Evolutionary conservation across 805 yeast genomes (phyloP).

Genomic region (Yamadazyma ubonensis): DNA sequence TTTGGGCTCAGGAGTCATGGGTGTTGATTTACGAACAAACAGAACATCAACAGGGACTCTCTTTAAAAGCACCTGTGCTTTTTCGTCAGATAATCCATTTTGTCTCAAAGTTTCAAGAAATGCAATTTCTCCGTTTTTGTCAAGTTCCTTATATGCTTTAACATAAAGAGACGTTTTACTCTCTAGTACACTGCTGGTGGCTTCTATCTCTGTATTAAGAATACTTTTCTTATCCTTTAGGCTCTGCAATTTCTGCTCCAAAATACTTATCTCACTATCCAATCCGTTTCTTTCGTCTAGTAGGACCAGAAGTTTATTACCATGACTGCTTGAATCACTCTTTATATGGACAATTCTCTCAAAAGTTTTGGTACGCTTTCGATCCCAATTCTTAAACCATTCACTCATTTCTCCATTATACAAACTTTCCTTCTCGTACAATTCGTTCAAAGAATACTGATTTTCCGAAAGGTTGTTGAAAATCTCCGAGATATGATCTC

Average conservation of each 20-base stretch:
- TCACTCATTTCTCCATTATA: constrained; percentile 25
- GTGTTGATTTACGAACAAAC: constrained; percentile 21
- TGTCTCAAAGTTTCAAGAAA: constrained; percentile 26
- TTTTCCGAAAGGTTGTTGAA: constrained; percentile 42
- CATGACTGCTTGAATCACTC: constrained; percentile 41
- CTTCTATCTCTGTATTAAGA: constrained; percentile 39
- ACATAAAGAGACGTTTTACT: constrained; percentile 46
- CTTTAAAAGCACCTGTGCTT: constrained; percentile 18
- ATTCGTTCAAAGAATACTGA: constrained; percentile 45
- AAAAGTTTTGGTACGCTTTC: constrained; percentile 31
- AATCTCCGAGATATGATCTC: constrained; percentile 27
- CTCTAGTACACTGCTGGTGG: constrained; percentile 51
- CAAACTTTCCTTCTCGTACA: constrained; percentile 39
- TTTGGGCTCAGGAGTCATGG: too few species aligned
- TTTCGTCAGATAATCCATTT: constrained; percentile 22
- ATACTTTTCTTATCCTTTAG: constrained; percentile 35
- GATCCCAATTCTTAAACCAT: constrained; percentile 42
- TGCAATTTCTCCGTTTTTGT: constrained; percentile 35
- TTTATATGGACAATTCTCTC: constrained; percentile 38
- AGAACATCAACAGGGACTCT: constrained; percentile 28
- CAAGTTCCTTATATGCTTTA: constrained; percentile 40
- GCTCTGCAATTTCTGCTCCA: constrained; percentile 34
- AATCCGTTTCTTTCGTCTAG: constrained; percentile 29
- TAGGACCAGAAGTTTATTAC: constrained; percentile 39
- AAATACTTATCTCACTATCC: constrained; percentile 36